Base-by-base conservation (phyloP, 352 stramenopile genomes). In the Pythium phragmitis region DNA sequence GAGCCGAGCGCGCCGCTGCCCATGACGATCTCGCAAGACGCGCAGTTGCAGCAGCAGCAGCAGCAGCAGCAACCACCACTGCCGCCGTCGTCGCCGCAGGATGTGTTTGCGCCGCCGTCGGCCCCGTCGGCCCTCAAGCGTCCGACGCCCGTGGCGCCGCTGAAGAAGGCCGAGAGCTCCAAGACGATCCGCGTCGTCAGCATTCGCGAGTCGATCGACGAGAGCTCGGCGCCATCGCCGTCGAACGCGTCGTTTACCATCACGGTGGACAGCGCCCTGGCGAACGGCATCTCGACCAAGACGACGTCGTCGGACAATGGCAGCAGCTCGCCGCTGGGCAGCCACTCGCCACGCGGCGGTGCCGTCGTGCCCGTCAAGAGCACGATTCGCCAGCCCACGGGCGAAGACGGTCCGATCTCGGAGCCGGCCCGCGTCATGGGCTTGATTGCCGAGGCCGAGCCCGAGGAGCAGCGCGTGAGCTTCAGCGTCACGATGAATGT, bases 401-500 rank as follows among this genome's bases (percentile, higher is more conserved):
- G 86, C 36, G 78, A 89, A 13, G 86, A 95, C 51, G 86, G 86
- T 12, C 79, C 79, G 30, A 74, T 93, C 23, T 69, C 73, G 26
- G 80, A 80, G 33, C 86, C 86, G 19, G 86, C 73, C 19, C 89
- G 89, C 67, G 79, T 95, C 50, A 95, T 95, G 84, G 85, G 86
- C 6, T 75, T 92, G 33, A 73, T 91, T 41, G 57, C 82, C 14
- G 76, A 89, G 30, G 51, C 82, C 23, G 77, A 90, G 23, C 74
- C 80, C 17, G 80, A 89, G 39, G 68, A 76, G 13, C 73, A 91
- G 63, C 80, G 80, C 54, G 85, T 94, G 66, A 92, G 85, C 70
- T 95, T 93, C 63, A 90, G 84, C 59, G 85, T 95, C 34, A 95
- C 86, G 55, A 79, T 95, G 14, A 79, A 75, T 54, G 70, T 89